These are phyloP conservation scores for Incumbomyces delicatus DNA, from an alignment of 2,329 filamentous ascomycete species.

Conservation along the genomic window DNA sequence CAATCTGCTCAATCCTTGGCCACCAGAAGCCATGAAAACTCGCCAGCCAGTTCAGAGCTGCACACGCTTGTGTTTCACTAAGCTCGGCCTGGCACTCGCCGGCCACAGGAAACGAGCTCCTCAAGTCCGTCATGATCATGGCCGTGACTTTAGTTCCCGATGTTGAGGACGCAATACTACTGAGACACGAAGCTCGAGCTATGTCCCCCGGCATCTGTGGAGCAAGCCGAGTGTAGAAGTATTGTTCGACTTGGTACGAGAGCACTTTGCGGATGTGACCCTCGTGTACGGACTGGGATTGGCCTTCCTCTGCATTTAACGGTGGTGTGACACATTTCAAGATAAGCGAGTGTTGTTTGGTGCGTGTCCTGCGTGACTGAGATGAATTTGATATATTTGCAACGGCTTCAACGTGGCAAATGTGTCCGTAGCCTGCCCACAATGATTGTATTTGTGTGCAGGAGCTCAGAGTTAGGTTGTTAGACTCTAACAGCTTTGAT, in stretches of 20 bases:
- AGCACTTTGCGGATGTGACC: constrained; percentile 57
- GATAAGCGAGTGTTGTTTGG: constrained; percentile 31
- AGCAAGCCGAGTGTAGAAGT: constrained; percentile 52
- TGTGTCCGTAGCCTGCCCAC: constrained; percentile 43
- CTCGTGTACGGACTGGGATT: constrained; percentile 36
- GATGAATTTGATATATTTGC: constrained; percentile 18
- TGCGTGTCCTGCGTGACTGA: not conserved
- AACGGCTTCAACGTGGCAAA: constrained; percentile 45
- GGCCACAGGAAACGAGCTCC: constrained; percentile 44
- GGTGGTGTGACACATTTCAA: constrained; percentile 54
- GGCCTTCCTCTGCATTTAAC: constrained; percentile 8
- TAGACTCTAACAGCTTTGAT: not conserved
- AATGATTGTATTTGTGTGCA: constrained; percentile 31
- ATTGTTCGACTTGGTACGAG: constrained; percentile 58
- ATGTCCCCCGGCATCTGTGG: constrained; percentile 36
- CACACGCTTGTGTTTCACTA: constrained; percentile 38
- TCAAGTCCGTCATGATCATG: constrained; percentile 50
- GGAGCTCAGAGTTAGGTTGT: constrained; percentile 21
- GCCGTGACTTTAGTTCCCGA: constrained; percentile 35
- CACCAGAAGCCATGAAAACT: constrained; percentile 51
- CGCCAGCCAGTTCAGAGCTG: constrained; percentile 54
- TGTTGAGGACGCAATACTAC: constrained; percentile 29
- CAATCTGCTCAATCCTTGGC: constrained; percentile 21
- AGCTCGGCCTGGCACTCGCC: constrained; percentile 46
- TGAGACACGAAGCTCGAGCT: constrained; percentile 43